Percentiles rank a stretch among this genome's conserved stretches.
phyloP scores from a whole-genome alignment of 208 protist species.

The Crithidia bombi region DNA sequence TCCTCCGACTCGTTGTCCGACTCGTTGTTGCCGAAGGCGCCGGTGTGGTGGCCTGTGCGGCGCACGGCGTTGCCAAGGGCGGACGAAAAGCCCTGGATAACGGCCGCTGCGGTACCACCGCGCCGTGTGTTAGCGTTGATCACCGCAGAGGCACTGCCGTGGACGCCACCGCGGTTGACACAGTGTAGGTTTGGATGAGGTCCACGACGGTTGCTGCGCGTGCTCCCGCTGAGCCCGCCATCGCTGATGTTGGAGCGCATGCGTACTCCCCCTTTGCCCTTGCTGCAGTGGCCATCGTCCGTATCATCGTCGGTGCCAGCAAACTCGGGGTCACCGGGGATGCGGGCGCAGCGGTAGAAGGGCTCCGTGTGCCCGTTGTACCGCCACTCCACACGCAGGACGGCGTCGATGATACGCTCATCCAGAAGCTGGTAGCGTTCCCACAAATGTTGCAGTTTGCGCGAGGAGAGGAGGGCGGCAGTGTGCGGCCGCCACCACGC shows the following conservation, averaged over 20 bases:
- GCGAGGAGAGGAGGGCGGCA: conserved; percentile 38
- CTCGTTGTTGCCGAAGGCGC: conserved; percentile 51
- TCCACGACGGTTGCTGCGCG: neutral
- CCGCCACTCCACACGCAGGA: conserved; percentile 61
- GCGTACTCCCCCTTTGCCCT: neutral
- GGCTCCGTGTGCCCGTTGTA: conserved; percentile 28
- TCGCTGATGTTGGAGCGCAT: conserved; percentile 7
- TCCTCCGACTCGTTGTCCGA: conserved; percentile 54
- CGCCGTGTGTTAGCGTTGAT: conserved; percentile 17
- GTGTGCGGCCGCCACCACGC: conserved; percentile 72
- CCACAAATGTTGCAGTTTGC: conserved; percentile 41
- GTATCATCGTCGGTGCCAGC: neutral
- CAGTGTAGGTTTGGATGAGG: neutral
- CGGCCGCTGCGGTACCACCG: conserved; percentile 24
- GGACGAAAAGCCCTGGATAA: conserved; percentile 56
- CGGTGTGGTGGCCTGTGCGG: conserved; percentile 34
- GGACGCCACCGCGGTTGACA: neutral
- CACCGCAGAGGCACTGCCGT: neutral
- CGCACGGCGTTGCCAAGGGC: conserved; percentile 46
- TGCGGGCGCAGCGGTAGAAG: conserved; percentile 17
- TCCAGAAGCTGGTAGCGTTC: conserved; percentile 53
- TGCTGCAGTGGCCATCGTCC: neutral
- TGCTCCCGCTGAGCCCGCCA: neutral
- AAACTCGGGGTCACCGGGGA: conserved; percentile 1
- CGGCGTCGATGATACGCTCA: conserved; percentile 52